Base-by-base conservation (phyloP, 2,329 filamentous ascomycete genomes). In the Ampelomyces quisqualis region DNA sequence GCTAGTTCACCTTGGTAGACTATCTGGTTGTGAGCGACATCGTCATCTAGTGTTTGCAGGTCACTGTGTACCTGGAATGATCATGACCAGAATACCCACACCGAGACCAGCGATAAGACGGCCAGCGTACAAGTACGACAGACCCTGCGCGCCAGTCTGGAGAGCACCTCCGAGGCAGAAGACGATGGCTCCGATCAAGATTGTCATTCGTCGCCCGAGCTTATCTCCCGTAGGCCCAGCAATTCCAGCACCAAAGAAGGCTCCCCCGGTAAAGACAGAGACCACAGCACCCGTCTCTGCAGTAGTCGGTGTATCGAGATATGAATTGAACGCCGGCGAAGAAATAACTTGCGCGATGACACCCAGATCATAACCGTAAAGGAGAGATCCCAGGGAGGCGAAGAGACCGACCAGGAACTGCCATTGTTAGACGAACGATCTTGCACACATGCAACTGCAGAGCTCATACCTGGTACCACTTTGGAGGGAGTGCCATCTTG, bases 1-100 rank as follows among this genome's bases (percentile, higher is more conserved):
- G 84, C 82, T 17, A 91, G 76, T 59, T 93, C 88, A 15, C 85
- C 86, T 62, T 90, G 87, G 62, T 90, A 91, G 0, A 90, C 68
- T 2, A n/a, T n/a, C n/a, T n/a, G n/a, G n/a, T n/a, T n/a, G n/a
- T n/a, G n/a, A 24, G 5, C 9, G n/a, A 21, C 10, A 20, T 2
- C 21, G 30, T 32, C 18, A 32, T 9, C 21, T 4, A n/a, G 17
- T 10, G 26, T 28, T 28, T 14, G 22, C 17, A 20, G 15, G 29
- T 7, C 15, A n/a, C 13, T 32, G 4, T 7, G 5, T 21, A 32
- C 30, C 30, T 3, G 86, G 81, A 24, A 85, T 72, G 47, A 84
- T 80, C 80, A 83, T 84, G 49, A 76, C 75, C 6, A 84, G 68
- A 39, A 80, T 72, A 7, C 81, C 81, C 37, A 84, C 77, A 49